These are phyloP conservation scores for Juncus inflexus DNA, from an alignment of 176 grass and related monocot species.

Conservation along the genomic window DNA sequence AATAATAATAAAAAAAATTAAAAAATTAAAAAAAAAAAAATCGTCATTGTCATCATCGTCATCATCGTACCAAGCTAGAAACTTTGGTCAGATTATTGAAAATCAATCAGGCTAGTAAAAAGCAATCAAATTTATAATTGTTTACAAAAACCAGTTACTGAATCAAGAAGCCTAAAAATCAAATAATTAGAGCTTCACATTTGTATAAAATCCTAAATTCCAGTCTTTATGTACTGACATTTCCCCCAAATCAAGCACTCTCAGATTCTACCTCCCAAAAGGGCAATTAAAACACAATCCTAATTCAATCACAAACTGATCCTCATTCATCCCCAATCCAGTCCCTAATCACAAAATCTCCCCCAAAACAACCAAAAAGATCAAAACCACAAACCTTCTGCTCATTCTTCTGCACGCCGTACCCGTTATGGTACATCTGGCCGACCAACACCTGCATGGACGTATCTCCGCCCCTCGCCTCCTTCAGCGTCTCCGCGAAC, in stretches of 20 bases:
- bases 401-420: slow-evolving; percentile 57
- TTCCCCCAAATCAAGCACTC: not conserved
- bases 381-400: slow-evolving; percentile 40
- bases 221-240: not conserved
- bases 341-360: not conserved
- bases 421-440: slow-evolving; percentile 83
- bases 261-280: not conserved
- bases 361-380: not conserved
- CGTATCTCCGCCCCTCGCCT: slow-evolving; percentile 52
- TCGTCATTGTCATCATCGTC: too few relatives aligned
- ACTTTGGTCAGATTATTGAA: too few relatives aligned
- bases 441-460: slow-evolving; percentile 75
- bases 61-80: not conserved
- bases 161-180: too few relatives aligned
- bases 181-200: not conserved
- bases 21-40: not conserved
- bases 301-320: too few relatives aligned
- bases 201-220: slow-evolving; percentile 2
- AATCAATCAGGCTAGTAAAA: too few relatives aligned
- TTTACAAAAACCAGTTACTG: too few relatives aligned
- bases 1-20: too few relatives aligned
- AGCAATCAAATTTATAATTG: too few relatives aligned
- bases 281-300: too few relatives aligned
- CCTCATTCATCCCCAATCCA: too few relatives aligned
- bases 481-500: slow-evolving; percentile 81